Base-by-base conservation (phyloP, 1,284 basidiomycete genomes). In the Termitomyces sp. region DNA sequence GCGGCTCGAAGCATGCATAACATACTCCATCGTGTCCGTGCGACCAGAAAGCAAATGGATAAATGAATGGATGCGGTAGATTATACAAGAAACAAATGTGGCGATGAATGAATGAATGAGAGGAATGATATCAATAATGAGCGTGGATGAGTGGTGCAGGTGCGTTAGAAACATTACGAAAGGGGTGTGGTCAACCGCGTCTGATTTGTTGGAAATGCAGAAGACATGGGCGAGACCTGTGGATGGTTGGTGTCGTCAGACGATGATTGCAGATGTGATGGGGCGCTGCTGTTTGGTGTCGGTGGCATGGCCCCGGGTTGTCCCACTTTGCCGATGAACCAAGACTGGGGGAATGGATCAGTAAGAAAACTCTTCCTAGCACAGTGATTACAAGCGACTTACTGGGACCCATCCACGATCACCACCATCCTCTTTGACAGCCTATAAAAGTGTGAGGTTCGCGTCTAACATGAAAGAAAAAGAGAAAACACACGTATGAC, bases 401-500 rank as follows among this genome's bases (percentile, higher is more conserved):
- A 84, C 83, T 10, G 92, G 92, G 26, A 94, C 91, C 93, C 93
- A 96, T 37, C 93, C 93, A 55, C 93, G 81, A 67, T 91, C 88
- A 49, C 93, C 93, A 24, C 83, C 84, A 13, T 88, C 85, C 64
- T 93, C 88, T 68, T 92, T 91, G 62, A 96, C 91, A 58, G 91
- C 88, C 84, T 92, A 64, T 14, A 39, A 44, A n/a, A 49, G 7
- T 16, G 34, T 14, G 42, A 56, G 44, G 49, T 49, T 52, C 28
- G 13, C 26, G 39, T 34, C 37, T 6, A 3, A 48, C 10, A 8
- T 44, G 41, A 19, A 38, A 57, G 44, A 18, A 57, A 45, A 18
- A 48, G 43, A 45, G 46, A 39, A 35, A 45, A 74, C 81, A 55
- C 60, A 88, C 86, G 70, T 93, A 94, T 70, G 88, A 93, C 93